Evolutionary conservation across 495 filamentous ascomycete species (phyloP), one percentile per base, ranked within the genome.

Genomic region (Aspergillus funiculosus): DNA sequence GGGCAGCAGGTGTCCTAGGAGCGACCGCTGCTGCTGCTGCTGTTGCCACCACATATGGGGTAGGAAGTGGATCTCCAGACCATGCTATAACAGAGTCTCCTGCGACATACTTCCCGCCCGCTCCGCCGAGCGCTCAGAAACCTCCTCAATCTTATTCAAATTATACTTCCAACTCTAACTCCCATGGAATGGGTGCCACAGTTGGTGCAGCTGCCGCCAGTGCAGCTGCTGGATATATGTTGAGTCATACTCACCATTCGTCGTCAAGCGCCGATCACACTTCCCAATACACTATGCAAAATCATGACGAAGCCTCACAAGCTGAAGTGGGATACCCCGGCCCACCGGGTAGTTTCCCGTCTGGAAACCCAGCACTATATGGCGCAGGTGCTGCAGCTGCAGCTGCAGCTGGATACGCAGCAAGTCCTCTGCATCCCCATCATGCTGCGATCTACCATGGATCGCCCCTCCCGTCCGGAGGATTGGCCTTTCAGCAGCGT

Each of bases 201-300:
- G 41, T 75, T 25, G 74, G 69, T 13, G 57, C 56, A 14, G 72
- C 71, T 5, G 71, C 71, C 7, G 68, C 64, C 11, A 73, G 71
- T 27, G 72, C 69, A 26, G 72, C 72, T 6, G 67, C 69, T 19
- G 74, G 71, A n/a, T 75, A 77, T 49, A 61, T 71, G 59, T 46
- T 73, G 20, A 54, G 60, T 13, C 65, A 73, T 43, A 59, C 68
- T 18, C 61, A 71, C 45, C 58, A 67, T n/a, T 45, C 46, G 14
- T 66, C 66, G 9, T 62, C 64, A 4, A 62, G 59, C 50, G 54
- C 59, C 5, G 58, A 61, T 30, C 53, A 58, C 24, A 39, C 46
- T 0, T 55, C 63, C 1, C 63, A 64, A 25, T 62, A 62, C 42
- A 50, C 45, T 2, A 56, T 51, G 44, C 60, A 67, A 15, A 61